phyloP scores from a whole-genome alignment of 176 grass and related monocot species.

The Rhynchospora pubera region DNA sequence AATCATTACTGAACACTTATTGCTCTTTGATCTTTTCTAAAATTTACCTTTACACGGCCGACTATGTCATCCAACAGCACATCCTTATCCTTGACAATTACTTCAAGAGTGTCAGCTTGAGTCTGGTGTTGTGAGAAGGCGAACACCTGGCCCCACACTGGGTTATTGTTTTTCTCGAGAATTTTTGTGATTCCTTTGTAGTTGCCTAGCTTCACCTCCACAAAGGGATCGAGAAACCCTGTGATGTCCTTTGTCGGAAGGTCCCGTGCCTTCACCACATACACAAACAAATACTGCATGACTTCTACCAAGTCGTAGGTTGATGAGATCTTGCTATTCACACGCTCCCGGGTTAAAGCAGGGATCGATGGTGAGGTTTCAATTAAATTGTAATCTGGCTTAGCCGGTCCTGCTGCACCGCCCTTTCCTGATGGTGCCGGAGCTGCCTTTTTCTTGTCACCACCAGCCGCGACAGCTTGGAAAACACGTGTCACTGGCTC shows the following conservation, averaged over 20 bases:
- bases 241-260: conserved; percentile 62
- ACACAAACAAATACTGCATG: conserved; percentile 61
- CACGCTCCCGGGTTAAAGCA: conserved; percentile 5
- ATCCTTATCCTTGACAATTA: conserved; percentile 74
- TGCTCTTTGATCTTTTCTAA: background rate
- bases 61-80: conserved; percentile 55
- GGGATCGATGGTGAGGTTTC: conserved; percentile 40
- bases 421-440: conserved; percentile 33
- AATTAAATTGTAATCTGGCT: conserved; percentile 14
- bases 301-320: conserved; percentile 74
- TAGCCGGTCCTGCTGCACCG: background rate
- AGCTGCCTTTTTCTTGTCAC: conserved; percentile 28
- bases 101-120: conserved; percentile 47
- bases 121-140: conserved; percentile 58
- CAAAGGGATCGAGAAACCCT: conserved; percentile 70
- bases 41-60: conserved; percentile 37
- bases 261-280: conserved; percentile 64
- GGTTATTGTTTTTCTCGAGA: conserved; percentile 62
- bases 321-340: conserved; percentile 47
- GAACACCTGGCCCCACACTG: conserved; percentile 69
- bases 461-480: conserved; percentile 10
- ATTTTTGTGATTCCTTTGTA: conserved; percentile 52
- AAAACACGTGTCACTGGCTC: conserved; percentile 21
- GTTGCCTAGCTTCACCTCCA: conserved; percentile 76
- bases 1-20: background rate